Evolutionary conservation across 208 protist species (phyloP).

Genomic region (Angomonas deanei): DNA sequence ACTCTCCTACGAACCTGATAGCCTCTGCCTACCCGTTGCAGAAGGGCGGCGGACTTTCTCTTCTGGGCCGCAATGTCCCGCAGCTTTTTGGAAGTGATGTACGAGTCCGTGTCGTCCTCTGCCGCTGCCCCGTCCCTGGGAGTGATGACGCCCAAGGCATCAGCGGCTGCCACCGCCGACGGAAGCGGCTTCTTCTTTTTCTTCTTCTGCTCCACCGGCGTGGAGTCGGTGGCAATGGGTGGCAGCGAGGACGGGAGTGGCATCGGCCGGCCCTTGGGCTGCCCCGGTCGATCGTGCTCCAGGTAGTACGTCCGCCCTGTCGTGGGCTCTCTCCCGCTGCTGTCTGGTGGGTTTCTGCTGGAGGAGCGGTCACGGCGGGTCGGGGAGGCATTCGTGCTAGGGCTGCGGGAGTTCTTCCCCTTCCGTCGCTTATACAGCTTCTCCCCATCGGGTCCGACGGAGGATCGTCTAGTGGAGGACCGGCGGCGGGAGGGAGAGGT

Average conservation of each 20-base stretch:
- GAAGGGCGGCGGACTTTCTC: background rate
- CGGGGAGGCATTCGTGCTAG: background rate
- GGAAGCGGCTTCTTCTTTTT: conserved; percentile 2
- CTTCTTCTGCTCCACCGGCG: background rate
- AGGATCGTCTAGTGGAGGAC: background rate
- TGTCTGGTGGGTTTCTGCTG: background rate
- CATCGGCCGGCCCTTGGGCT: background rate
- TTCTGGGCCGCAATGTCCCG: background rate
- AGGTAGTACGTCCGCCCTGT: too few relatives aligned
- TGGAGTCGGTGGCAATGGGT: background rate
- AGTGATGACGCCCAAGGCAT: background rate
- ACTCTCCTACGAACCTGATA: background rate
- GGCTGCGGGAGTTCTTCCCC: background rate
- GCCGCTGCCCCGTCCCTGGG: background rate
- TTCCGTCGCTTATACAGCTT: background rate
- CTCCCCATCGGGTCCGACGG: background rate
- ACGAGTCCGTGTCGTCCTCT: conserved; percentile 8
- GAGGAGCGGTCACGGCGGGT: background rate
- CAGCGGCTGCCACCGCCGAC: conserved; percentile 16
- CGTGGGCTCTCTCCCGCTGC: too few relatives aligned
- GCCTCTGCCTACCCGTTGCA: background rate
- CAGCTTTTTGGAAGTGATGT: background rate
- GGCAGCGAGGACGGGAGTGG: background rate
- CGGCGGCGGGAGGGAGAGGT: background rate
- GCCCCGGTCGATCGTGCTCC: background rate